Conservation (phyloP, 768 basidiomycete species). For the Multifurca ochricompacta region DNA sequence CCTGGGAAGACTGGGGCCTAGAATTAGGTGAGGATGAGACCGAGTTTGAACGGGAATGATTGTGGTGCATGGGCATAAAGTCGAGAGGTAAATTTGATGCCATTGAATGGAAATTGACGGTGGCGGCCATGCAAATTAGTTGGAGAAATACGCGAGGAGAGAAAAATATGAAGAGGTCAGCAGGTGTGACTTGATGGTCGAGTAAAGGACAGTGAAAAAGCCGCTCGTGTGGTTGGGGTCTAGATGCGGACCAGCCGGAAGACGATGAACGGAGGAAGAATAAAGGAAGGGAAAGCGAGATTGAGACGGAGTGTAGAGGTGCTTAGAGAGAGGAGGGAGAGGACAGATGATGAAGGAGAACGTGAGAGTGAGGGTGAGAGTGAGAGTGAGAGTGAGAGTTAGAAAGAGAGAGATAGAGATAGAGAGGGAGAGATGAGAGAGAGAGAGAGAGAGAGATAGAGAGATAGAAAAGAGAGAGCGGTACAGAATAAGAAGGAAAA, state of each 20-base stretch:
- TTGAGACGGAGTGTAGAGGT: constrained; percentile 19
- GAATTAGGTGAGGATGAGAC: constrained; percentile 73
- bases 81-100: constrained; percentile 60
- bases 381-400: constrained; percentile 19
- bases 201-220: constrained; percentile 18
- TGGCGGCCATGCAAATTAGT: constrained; percentile 23
- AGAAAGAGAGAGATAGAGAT: constrained; percentile 1
- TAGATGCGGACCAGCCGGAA: constrained; percentile 54
- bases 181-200: constrained; percentile 14
- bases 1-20: constrained; percentile 73
- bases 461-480: constrained; percentile 21
- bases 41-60: constrained; percentile 72
- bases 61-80: constrained; percentile 53
- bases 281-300: constrained; percentile 13
- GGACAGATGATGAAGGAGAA: constrained; percentile 10
- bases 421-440: constrained; percentile 7
- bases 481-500: no score
- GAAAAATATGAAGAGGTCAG: constrained; percentile 4
- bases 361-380: constrained; percentile 24
- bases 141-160: constrained; percentile 11
- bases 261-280: constrained; percentile 18
- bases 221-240: constrained; percentile 9
- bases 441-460: constrained; percentile 10
- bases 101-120: constrained; percentile 33
- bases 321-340: constrained; percentile 2